Conservation (phyloP, 768 basidiomycete genomes). For the Mycena metata region DNA sequence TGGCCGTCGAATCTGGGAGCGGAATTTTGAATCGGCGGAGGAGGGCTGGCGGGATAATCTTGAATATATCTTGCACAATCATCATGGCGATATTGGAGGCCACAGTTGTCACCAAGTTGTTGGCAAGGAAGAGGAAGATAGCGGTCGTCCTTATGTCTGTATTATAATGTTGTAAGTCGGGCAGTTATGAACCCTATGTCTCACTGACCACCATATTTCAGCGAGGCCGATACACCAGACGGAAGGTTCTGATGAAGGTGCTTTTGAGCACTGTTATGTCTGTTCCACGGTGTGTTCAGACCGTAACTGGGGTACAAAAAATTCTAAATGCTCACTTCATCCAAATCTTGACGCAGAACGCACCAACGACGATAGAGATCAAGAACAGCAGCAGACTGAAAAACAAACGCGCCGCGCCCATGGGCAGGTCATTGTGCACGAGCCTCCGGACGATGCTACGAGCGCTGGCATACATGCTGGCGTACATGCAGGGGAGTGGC, state of each 20-base stretch:
- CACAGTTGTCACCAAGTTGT: conserved; percentile 24
- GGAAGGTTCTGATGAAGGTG: conserved; percentile 29
- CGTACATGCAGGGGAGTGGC: conserved; percentile 17
- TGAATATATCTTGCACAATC: conserved; percentile 38
- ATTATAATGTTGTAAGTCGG: background rate
- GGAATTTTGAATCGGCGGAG: conserved; percentile 23
- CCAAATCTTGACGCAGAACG: conserved; percentile 36
- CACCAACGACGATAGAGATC: conserved; percentile 33
- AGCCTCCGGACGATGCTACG: conserved; percentile 36
- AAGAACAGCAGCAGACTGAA: conserved; percentile 22
- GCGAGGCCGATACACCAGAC: conserved; percentile 31
- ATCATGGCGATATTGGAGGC: conserved; percentile 29
- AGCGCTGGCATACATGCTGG: conserved; percentile 6
- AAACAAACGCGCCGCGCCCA: conserved; percentile 28
- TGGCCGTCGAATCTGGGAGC: conserved; percentile 22
- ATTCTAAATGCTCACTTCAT: conserved; percentile 33
- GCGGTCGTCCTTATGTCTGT: conserved; percentile 35
- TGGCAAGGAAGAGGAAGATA: conserved; percentile 34
- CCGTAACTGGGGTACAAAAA: background rate
- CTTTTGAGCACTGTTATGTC: conserved; percentile 33
- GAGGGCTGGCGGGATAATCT: conserved; percentile 33
- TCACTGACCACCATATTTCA: conserved; percentile 35
- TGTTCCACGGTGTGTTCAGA: background rate
- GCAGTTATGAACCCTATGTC: background rate
- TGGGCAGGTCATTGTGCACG: conserved; percentile 33